phyloP scores from a whole-genome alignment of 345 rosid genomes.

The Theobroma cacao region DNA sequence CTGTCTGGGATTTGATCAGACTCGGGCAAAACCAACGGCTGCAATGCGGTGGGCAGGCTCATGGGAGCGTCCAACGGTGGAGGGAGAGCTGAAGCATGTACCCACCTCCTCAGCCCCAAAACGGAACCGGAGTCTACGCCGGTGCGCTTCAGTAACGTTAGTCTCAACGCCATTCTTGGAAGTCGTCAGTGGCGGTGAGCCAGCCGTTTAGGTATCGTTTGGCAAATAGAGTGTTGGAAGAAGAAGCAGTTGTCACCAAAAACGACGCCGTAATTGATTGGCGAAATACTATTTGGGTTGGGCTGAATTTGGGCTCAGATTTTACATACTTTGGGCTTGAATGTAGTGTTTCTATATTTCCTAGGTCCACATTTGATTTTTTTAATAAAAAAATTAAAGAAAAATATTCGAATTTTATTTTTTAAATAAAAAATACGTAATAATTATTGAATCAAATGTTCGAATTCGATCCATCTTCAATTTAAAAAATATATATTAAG shows the following conservation, averaged over 20 bases:
- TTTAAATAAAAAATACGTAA: too few species aligned
- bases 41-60: constrained; percentile 20
- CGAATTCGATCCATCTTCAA: too few species aligned
- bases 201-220: neutral
- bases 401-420: too few species aligned
- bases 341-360: neutral
- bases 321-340: neutral
- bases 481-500: too few species aligned
- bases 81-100: constrained; percentile 43
- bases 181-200: neutral
- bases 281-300: neutral
- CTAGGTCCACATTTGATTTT: too few species aligned
- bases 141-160: constrained; percentile 41
- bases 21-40: constrained; percentile 43
- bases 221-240: neutral
- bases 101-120: constrained; percentile 32
- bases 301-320: neutral
- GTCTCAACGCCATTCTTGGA: constrained; percentile 50
- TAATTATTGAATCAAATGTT: too few species aligned
- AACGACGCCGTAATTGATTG: neutral
- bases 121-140: constrained; percentile 19
- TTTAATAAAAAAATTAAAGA: too few species aligned
- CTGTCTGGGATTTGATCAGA: constrained; percentile 31
- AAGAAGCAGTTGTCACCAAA: neutral
- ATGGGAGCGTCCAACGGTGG: constrained; percentile 36